Evolutionary conservation across 768 basidiomycete species (phyloP), one percentile per base, ranked within the genome.

Genomic region (Podaxis carcinomalis): DNA sequence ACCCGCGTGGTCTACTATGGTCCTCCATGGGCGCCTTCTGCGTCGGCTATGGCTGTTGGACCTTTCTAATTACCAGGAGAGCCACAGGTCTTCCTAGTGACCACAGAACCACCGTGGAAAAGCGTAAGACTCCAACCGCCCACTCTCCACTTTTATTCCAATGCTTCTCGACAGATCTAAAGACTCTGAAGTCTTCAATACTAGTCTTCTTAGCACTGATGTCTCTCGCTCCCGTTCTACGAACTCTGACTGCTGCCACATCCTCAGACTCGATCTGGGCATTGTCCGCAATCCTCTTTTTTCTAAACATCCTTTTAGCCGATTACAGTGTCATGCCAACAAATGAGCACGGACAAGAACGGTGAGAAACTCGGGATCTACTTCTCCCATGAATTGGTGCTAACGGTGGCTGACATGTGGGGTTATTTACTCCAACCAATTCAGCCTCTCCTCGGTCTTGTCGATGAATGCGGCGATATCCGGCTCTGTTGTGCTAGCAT

Each of bases 201-300:
- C 79, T 98, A 61, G 90, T 95, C 65, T 92, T 96, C 68, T 82
- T 97, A 23, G 84, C 92, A 5, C 81, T 99, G 62, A 86, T 97
- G 78, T 88, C 94, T 14, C 79, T 98, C 57, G 89, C 95, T 2
- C 97, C 97, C 13, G 90, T 98, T 9, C 78, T 98, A 59, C 85
- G 89, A 68, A 98, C 96, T 4, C 76, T 99, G 68, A 96, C 94
- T 28, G 90, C 92, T 40, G 93, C 95, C 25, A 98, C 95, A 3
- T 97, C 96, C 40, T 92, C 92, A 11, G 97, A 99, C 72, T 94
- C 94, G 28, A 95, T 98, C 65, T 98, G 94, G 94, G 95, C 96
- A 5, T 75, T 98, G 54, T 85, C 93, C n/a, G 91, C 92, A 3
- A 79, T 81, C 55, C 83, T 98, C 47, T 92, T 98, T 72, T 77